Evolutionary conservation across 2,329 filamentous ascomycete species (phyloP).

Genomic region (Teratosphaeriaceae sp.): DNA sequence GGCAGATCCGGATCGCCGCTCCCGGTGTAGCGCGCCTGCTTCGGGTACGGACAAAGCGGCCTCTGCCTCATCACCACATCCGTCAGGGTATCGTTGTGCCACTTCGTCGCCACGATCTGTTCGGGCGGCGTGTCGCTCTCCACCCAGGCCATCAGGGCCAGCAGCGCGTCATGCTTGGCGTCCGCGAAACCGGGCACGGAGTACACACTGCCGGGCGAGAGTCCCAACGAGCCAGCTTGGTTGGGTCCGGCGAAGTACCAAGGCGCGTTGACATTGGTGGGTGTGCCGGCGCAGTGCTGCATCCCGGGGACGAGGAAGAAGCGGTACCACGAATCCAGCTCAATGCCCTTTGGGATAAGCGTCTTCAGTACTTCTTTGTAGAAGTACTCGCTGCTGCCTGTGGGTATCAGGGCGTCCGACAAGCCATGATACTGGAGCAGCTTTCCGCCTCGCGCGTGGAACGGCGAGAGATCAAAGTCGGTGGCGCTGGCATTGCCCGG

Average conservation of each 20-base stretch:
- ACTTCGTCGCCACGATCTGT: conserved; percentile 29
- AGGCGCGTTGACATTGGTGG: conserved; percentile 29
- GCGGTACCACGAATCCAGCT: conserved; percentile 34
- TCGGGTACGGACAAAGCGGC: conserved; percentile 30
- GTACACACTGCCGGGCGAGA: conserved; percentile 11
- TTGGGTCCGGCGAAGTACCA: conserved; percentile 39
- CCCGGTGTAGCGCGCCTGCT: conserved; percentile 23
- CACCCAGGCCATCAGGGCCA: conserved; percentile 32
- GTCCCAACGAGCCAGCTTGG: conserved; percentile 21
- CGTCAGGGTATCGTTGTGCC: conserved; percentile 20
- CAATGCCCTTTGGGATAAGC: conserved; percentile 27
- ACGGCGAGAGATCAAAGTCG: conserved; percentile 41
- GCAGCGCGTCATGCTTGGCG: conserved; percentile 26
- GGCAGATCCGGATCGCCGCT: conserved; percentile 24
- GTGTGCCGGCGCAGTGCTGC: conserved; percentile 33
- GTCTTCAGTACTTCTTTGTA: conserved; percentile 37
- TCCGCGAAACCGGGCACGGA: conserved; percentile 28
- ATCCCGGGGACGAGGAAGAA: conserved; percentile 40
- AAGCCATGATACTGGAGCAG: conserved; percentile 39
- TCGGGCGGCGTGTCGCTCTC: conserved; percentile 32
- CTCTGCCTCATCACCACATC: conserved; percentile 29
- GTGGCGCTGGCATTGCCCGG: conserved; percentile 45
- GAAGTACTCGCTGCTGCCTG: conserved; percentile 45
- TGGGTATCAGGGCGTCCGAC: conserved; percentile 41
- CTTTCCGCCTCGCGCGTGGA: conserved; percentile 37